Percentiles rank a stretch among this genome's conserved stretches.
Conservation (phyloP, 306 rosid species). For the Vigna mungo region DNA sequence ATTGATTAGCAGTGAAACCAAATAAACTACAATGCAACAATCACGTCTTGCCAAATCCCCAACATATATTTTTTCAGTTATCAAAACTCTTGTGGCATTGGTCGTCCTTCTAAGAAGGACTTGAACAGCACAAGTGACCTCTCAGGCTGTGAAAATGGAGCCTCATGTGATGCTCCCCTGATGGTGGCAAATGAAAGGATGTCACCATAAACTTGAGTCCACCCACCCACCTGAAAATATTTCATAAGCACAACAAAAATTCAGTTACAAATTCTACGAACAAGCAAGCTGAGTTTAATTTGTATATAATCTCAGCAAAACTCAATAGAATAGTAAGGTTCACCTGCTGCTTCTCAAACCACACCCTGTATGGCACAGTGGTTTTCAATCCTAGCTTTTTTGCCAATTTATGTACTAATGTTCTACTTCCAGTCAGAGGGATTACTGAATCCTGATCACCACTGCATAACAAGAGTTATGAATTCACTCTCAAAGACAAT, state of each 20-base stretch:
- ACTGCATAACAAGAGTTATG: constrained; percentile 50
- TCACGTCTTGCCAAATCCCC: constrained; percentile 4
- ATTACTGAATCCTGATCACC: constrained; percentile 99
- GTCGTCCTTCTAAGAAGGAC: constrained; percentile 71
- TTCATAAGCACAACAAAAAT: background rate
- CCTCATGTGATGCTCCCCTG: constrained; percentile 98
- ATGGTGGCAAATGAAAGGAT: constrained; percentile 89
- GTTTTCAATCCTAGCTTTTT: constrained; percentile 66
- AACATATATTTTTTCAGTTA: background rate
- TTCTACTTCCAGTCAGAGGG: constrained; percentile 91
- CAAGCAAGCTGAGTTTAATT: background rate
- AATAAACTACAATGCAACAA: constrained; percentile 25
- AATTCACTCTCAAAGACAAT: background rate
- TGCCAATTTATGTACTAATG: constrained; percentile 72
- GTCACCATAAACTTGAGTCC: constrained; percentile 97
- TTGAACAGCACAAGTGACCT: constrained; percentile 87
- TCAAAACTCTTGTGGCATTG: constrained; percentile 78
- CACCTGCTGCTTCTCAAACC: constrained; percentile 94
- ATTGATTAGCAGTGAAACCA: constrained; percentile 29
- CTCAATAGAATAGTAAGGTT: constrained; percentile 12
- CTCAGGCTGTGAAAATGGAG: constrained; percentile 96
- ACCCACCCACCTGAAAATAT: constrained; percentile 82
- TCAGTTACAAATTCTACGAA: background rate
- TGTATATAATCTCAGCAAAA: constrained; percentile 10
- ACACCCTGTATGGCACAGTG: constrained; percentile 87